Evolutionary conservation across 1,139 yeast genomes (phyloP).

Genomic region (Candida tetrigidarum): DNA sequence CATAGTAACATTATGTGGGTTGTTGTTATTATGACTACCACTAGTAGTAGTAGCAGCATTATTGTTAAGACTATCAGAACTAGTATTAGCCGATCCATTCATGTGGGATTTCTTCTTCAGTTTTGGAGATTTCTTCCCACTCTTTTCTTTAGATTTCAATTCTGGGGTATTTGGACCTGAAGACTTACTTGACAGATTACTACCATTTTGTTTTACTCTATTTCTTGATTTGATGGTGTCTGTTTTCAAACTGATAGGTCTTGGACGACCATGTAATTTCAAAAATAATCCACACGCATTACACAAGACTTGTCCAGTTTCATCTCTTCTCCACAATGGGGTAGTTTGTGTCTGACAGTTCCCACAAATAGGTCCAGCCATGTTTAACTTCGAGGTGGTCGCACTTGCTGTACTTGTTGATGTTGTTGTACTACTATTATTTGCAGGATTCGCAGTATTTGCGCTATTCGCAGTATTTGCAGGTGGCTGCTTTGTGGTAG

Average conservation of each 20-base stretch:
- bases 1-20: slow-evolving; percentile 14
- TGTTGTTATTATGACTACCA: slow-evolving; percentile 8
- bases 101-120: slow-evolving; percentile 25
- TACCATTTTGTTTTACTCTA: slow-evolving; percentile 59
- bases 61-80: slow-evolving; percentile 9
- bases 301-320: slow-evolving; percentile 89
- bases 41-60: slow-evolving; percentile 16
- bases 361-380: slow-evolving; percentile 75
- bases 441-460: not conserved
- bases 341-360: slow-evolving; percentile 93
- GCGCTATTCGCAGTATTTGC: too few species aligned
- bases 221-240: slow-evolving; percentile 92
- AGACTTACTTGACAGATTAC: slow-evolving; percentile 23
- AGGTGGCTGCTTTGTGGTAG: slow-evolving; percentile 8
- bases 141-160: slow-evolving; percentile 42
- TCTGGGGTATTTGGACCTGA: slow-evolving; percentile 51
- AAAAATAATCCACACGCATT: slow-evolving; percentile 95
- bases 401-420: slow-evolving; percentile 40
- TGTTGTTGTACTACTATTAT: slow-evolving; percentile 8
- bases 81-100: slow-evolving; percentile 16
- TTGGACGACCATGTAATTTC: slow-evolving; percentile 88
- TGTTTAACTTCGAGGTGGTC: slow-evolving; percentile 51
- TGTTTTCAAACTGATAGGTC: slow-evolving; percentile 90
- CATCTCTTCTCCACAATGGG: slow-evolving; percentile 95
- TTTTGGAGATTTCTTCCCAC: slow-evolving; percentile 39